Conservation (phyloP, 164 flowering plant genomes). For the Paratinospora sagittata region DNA sequence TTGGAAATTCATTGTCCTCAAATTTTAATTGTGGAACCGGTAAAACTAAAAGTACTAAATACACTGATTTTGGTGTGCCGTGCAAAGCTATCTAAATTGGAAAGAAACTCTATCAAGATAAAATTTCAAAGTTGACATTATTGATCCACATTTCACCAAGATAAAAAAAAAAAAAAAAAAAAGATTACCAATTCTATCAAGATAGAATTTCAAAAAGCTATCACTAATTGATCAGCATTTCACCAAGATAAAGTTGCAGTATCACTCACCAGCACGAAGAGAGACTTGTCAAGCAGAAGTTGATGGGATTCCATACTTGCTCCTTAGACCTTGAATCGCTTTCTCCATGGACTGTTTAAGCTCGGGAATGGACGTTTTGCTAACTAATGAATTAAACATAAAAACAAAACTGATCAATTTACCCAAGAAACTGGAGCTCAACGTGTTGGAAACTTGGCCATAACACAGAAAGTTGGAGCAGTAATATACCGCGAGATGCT, state of each 20-base stretch:
- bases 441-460: not conserved
- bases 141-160: not conserved
- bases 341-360: conserved; percentile 49
- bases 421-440: not conserved
- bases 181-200: not conserved
- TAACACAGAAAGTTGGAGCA: not conserved
- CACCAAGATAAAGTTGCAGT: not conserved
- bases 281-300: conserved; percentile 10
- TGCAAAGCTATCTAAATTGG: not conserved
- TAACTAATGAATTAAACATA: conserved; percentile 33
- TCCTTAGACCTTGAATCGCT: conserved; percentile 48
- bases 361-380: conserved; percentile 63
- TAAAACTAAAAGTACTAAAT: too few species aligned
- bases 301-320: conserved; percentile 45
- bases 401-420: not conserved
- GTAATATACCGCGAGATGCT: conserved; percentile 53
- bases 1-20: too few species aligned
- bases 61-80: not conserved
- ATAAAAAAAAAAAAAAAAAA: too few species aligned
- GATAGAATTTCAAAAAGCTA: not conserved
- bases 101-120: not conserved
- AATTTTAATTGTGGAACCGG: too few species aligned
- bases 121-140: not conserved
- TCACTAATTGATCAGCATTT: not conserved
- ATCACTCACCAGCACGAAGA: not conserved